A percentile compares a stretch with the other conserved stretches of the same genome.
phyloP scores from a whole-genome alignment of 2,329 filamentous ascomycete species.

The Pestalotiopsis sp. region DNA sequence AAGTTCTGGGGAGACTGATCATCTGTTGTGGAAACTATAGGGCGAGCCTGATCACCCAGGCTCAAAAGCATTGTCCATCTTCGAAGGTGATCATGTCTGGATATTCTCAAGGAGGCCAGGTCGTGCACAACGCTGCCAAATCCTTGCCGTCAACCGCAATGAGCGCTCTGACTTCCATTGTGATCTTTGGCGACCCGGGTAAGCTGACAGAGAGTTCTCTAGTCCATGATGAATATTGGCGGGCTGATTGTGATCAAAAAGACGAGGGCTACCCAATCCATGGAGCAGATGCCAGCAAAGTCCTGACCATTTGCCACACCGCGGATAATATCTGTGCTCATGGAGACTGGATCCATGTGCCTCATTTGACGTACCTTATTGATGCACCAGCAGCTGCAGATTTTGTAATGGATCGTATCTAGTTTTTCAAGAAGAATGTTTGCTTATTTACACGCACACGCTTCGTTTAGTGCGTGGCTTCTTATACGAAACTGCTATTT shows the following conservation, averaged over 20 bases:
- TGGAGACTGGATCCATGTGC: slow-evolving; percentile 6
- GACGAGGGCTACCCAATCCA: neutral
- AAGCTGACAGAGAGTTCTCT: neutral
- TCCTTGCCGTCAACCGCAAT: neutral
- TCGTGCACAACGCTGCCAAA: slow-evolving; percentile 6
- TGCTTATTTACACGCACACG: neutral
- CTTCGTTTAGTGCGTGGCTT: neutral
- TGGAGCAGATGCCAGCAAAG: neutral
- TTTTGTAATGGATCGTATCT: neutral
- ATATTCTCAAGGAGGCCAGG: slow-evolving; percentile 8
- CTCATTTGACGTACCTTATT: slow-evolving; percentile 6
- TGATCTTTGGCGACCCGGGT: slow-evolving; percentile 9
- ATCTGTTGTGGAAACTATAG: neutral
- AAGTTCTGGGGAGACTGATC: neutral
- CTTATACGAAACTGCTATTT: no score
- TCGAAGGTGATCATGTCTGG: slow-evolving; percentile 8
- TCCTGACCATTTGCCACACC: slow-evolving; percentile 2
- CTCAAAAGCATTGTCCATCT: neutral
- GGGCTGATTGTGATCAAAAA: neutral
- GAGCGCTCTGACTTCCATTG: slow-evolving; percentile 1
- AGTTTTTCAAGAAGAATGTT: neutral
- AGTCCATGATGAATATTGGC: no score
- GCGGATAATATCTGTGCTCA: slow-evolving; percentile 6
- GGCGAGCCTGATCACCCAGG: neutral
- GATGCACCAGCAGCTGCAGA: neutral